These are phyloP conservation scores for Paecilomyces variotii DNA, from an alignment of 2,329 filamentous ascomycete genomes.

Conservation along the genomic window DNA sequence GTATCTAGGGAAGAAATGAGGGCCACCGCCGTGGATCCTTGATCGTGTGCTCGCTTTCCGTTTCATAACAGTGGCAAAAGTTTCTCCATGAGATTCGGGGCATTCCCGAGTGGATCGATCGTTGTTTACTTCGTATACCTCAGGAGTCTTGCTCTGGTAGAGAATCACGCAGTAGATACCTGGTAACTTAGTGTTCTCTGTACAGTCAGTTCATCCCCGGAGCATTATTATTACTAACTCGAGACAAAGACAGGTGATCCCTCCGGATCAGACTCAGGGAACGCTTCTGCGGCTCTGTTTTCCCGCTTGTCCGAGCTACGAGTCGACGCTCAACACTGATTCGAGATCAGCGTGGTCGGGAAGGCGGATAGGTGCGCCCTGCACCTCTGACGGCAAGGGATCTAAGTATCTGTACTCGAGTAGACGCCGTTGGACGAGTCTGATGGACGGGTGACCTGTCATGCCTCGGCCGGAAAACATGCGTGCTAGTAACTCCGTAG, in stretches of 20 bases:
- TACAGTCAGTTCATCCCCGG: background rate
- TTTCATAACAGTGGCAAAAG: background rate
- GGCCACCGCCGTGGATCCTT: background rate
- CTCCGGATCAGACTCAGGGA: background rate
- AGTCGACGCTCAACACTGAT: background rate
- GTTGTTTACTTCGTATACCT: background rate
- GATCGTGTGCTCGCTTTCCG: background rate
- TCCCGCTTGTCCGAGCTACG: background rate
- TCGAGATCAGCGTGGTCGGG: background rate
- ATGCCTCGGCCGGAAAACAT: background rate
- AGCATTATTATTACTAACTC: background rate
- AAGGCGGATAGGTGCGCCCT: background rate
- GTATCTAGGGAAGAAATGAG: background rate
- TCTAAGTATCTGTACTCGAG: background rate
- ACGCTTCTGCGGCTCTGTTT: background rate
- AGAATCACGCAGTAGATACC: too few species aligned
- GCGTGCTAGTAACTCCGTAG: background rate
- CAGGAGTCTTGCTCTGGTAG: background rate
- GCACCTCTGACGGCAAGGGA: background rate
- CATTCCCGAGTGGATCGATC: background rate
- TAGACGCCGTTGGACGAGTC: background rate
- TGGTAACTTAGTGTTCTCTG: background rate
- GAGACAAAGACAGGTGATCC: background rate
- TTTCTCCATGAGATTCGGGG: background rate
- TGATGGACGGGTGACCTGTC: background rate